Percentiles rank a stretch among this genome's conserved stretches.
phyloP scores from a whole-genome alignment of 192 early-diverging fungal species.

The Rhizoclosmatium globosum region DNA sequence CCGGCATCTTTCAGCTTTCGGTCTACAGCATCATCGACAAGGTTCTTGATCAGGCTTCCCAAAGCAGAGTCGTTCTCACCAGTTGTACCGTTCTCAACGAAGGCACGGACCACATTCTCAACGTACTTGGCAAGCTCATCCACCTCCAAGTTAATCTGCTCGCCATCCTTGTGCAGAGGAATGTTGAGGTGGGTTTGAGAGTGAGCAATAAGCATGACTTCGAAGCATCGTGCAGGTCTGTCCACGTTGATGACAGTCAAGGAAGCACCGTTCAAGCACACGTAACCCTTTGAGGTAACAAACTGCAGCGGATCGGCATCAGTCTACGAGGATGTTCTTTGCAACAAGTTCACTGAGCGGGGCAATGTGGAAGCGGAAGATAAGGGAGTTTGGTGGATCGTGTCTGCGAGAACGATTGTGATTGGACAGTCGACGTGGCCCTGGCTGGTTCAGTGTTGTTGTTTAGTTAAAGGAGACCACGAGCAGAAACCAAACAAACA shows the following conservation, averaged over 20 bases:
- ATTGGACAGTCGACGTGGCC: slow-evolving; percentile 91
- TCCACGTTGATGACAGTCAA: slow-evolving; percentile 93
- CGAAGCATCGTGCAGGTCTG: slow-evolving; percentile 75
- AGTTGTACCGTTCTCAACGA: neutral
- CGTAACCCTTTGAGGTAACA: slow-evolving; percentile 96
- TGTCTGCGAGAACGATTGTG: slow-evolving; percentile 75
- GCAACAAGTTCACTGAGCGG: slow-evolving; percentile 9
- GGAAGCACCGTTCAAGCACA: slow-evolving; percentile 93
- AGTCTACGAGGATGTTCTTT: neutral
- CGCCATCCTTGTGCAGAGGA: slow-evolving; percentile 74
- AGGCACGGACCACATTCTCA: slow-evolving; percentile 73
- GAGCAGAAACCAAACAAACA: neutral
- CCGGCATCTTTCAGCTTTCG: slow-evolving; percentile 11
- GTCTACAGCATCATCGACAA: slow-evolving; percentile 26
- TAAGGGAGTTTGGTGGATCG: slow-evolving; percentile 88
- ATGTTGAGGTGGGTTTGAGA: slow-evolving; percentile 87
- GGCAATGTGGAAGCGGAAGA: slow-evolving; percentile 74
- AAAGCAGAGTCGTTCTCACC: neutral
- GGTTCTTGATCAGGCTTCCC: slow-evolving; percentile 16
- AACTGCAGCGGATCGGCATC: slow-evolving; percentile 73
- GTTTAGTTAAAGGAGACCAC: neutral
- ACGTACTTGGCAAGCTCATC: slow-evolving; percentile 98
- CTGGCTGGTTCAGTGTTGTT: neutral
- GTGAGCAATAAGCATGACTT: slow-evolving; percentile 96
- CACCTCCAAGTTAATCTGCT: slow-evolving; percentile 92